Base-by-base conservation (phyloP, 345 rosid genomes). In the Eucalyptus cloeziana region DNA sequence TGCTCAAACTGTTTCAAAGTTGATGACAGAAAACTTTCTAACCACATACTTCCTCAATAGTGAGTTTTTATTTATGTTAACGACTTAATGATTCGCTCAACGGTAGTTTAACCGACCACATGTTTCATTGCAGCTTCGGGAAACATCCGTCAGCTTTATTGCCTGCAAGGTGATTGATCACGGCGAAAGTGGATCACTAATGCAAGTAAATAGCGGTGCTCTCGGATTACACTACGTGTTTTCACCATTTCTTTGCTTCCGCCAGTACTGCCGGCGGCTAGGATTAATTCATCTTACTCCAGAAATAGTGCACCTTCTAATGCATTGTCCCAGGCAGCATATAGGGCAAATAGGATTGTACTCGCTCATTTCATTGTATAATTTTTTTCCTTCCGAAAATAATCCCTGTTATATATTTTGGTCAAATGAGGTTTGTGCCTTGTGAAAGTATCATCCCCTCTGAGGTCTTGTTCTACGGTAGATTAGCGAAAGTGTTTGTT, bases 111-210 rank as follows among this genome's bases (percentile, higher is more conserved):
- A 76, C 30, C 40, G 83, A 76, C 47, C 83, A 44, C 9, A 30
- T 40, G 47, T 76, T 76, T 40, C 47, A 83, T 54, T 89, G 85
- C 97, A 98, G 99, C 99, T 52, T 94, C 99, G 3, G 99, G 99
- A 90, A 98, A 98, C 91, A 93, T 98, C 91, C 98, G 99, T 86
- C 99, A 98, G 92, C 98, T 98, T 58, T 98, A 98, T 95, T 96
- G 99, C 92, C 96, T 98, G 51, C 99, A 97, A 93, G 96, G 99
- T 44, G 99, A 98, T 71, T 97, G 89, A 91, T 81, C 50, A 22
- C 13, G 33, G 69, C 25, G 13, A 44, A 86, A 71, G 62, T 87
- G 86, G 50, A 33, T 71, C 2, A 45, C n/a, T 58, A 86, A 86
- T 43, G 87, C 87, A 67, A 87, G 60, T 85, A 90, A n/a, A 87